Conservation (phyloP, 768 basidiomycete species). For the Xanthoconium purpureum region DNA sequence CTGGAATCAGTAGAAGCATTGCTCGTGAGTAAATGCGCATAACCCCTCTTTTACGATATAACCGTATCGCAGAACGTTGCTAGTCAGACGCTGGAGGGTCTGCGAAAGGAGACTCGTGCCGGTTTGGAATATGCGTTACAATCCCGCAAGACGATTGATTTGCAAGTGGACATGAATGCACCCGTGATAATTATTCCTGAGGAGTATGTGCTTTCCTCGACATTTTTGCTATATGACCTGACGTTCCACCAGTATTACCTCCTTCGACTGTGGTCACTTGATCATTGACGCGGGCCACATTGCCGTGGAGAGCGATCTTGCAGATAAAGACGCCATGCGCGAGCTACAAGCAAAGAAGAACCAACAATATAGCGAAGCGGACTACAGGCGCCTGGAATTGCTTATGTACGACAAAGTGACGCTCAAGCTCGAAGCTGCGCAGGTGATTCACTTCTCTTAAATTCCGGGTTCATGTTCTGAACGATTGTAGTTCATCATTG, state of each 20-base stretch:
- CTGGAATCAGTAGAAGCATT: slow-evolving; percentile 93
- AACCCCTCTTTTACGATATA: background rate
- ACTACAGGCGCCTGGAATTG: slow-evolving; percentile 80
- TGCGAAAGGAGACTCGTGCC: slow-evolving; percentile 90
- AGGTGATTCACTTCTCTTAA: slow-evolving; percentile 48
- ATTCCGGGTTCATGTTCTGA: slow-evolving; percentile 5
- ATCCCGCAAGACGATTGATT: slow-evolving; percentile 91
- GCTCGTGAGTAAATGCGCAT: slow-evolving; percentile 49
- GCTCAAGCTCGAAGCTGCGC: slow-evolving; percentile 81
- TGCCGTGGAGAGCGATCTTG: slow-evolving; percentile 86
- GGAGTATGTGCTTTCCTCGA: slow-evolving; percentile 47
- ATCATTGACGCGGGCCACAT: slow-evolving; percentile 97
- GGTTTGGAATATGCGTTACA: slow-evolving; percentile 92
- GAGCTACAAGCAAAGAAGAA: slow-evolving; percentile 80
- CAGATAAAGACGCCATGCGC: slow-evolving; percentile 74
- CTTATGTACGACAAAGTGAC: slow-evolving; percentile 94
- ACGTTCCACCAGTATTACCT: slow-evolving; percentile 59
- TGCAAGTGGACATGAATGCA: slow-evolving; percentile 95
- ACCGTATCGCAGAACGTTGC: slow-evolving; percentile 66
- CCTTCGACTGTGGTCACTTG: slow-evolving; percentile 75
- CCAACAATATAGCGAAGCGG: slow-evolving; percentile 81
- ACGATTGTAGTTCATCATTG: slow-evolving; percentile 74
- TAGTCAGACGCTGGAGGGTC: slow-evolving; percentile 87
- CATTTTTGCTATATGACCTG: slow-evolving; percentile 16
- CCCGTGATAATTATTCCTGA: slow-evolving; percentile 97